Evolutionary conservation across 2,329 filamentous ascomycete genomes (phyloP), one percentile per base, ranked within the genome.

Genomic region (Neofusicoccum laricinum): DNA sequence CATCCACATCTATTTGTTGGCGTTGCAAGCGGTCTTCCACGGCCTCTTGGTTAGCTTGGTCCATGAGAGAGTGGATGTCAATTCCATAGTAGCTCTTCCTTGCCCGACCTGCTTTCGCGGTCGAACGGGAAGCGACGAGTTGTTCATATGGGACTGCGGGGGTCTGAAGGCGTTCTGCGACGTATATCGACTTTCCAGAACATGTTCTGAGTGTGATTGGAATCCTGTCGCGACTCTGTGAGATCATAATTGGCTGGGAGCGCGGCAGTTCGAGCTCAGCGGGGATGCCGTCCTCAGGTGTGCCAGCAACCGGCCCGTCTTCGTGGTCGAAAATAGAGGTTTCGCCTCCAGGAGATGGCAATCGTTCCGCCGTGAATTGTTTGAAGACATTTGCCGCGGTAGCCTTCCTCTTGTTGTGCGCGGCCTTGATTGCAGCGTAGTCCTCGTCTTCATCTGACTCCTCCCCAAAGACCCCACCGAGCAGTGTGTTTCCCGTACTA

Each of bases 71-170:
- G 75, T 97, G 93, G 38, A 99, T 95, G 51, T 97, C 90, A 68
- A 99, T 90, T 10, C 95, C 95, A 74, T 97, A 99, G 77, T 93
- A 98, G 70, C 88, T 89, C 69, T 86, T 86, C 71, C 86, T 86
- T 2, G 90, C 90, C 65, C 87, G 83, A 1, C 90, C 89, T 64
- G 89, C 72, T 3, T 71, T 85, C 0, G 84, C 87, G 63, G 79
- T 85, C 4, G 90, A 91, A 57, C 90, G 82, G 11, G 86, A 84
- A 21, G 89, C 89, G 2, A 91, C 85, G 69, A 92, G 83, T 43
- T 85, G 80, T 71, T 91, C 87, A 71, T 90, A 92, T 0, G 89
- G 81, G 1, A 85, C 73, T 0, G 78, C 73, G 1, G 76, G 75
- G 0, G 76, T 73, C 7, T 78, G 72, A 62, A 80, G 81, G 59